Evolutionary conservation across 768 basidiomycete species (phyloP), one percentile per base, ranked within the genome.

Genomic region (Dendrothele bispora): DNA sequence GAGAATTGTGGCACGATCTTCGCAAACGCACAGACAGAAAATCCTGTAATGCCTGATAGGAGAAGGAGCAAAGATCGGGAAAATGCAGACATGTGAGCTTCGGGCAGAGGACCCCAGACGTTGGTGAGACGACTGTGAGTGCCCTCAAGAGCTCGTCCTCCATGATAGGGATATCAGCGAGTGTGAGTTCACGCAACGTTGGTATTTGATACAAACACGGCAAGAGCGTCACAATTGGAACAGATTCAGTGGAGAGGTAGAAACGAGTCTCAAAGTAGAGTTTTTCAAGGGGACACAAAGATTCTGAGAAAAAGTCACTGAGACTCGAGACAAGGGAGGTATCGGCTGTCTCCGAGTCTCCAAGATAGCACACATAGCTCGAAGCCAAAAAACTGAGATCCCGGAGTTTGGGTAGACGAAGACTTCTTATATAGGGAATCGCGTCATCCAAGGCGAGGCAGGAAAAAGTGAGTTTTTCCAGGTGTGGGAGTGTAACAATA

Each of bases 111-210:
- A 37, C 21, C 8, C 27, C 34, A n/a, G 30, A 32, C 30, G 30
- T 10, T 10, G 30, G n/a, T 10, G n/a, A 29, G 8, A 24, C 8
- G n/a, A 14, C 25, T 12, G 43, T 18, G 18, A 45, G 30, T 2
- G 43, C 43, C 5, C 18, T 45, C 27, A 45, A 37, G 27, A 45
- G 34, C 26, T 45, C 43, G 15, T 45, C 43, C 22, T 45, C 34
- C 5, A 45, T 36, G n/a, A 43, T 32, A 12, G 42, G 28, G 14
- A 14, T 22, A 12, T 34, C 32, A 10, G 17, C 20, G n/a, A 45
- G 11, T 2, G 12, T 24, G 22, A 45, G 26, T 36, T 15, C 21
- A 8, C 20, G 35, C 21, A 45, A 37, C 34, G 17, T 20, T 22
- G 43, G 34, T 25, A 45, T 37, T 11, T 20, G 10, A 22, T 22